Percentiles rank a stretch among this genome's conserved stretches.
phyloP scores from a whole-genome alignment of 2,329 filamentous ascomycete species.

The Beauveria australis region DNA sequence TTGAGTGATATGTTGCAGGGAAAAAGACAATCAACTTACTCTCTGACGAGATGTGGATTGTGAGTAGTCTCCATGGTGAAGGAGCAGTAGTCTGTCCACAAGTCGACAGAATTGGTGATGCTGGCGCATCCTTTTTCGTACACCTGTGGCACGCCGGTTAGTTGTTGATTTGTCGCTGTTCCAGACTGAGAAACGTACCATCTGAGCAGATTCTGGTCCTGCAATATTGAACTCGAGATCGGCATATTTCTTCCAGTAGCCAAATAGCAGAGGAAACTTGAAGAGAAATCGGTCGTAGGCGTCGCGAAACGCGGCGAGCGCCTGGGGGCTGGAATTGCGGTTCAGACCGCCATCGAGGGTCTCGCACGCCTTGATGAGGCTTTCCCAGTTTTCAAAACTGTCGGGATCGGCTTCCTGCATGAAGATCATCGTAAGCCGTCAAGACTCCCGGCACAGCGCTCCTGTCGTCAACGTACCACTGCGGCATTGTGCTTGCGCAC shows the following conservation, averaged over 20 bases:
- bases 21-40: constrained; percentile 81
- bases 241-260: constrained; percentile 99
- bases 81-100: constrained; percentile 95
- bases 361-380: constrained; percentile 75
- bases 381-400: constrained; percentile 93
- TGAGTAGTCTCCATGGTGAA: constrained; percentile 98
- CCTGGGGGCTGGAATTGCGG: constrained; percentile 90
- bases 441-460: neutral
- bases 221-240: constrained; percentile 96
- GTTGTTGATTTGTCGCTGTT: neutral
- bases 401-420: constrained; percentile 63
- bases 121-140: constrained; percentile 93
- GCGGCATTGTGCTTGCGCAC: constrained; percentile 70
- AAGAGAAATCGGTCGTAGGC: constrained; percentile 88
- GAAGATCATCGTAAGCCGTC: neutral
- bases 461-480: constrained; percentile 47
- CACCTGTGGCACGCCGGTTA: constrained; percentile 48
- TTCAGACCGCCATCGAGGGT: constrained; percentile 86
- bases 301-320: constrained; percentile 77
- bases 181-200: constrained; percentile 50
- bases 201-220: constrained; percentile 92
- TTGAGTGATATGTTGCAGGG: constrained; percentile 52
- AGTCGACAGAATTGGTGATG: constrained; percentile 86
- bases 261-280: constrained; percentile 92
- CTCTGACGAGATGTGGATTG: constrained; percentile 90